Evolutionary conservation across 2,329 filamentous ascomycete species (phyloP).

Genomic region (Ophiostoma himal-ulmi): DNA sequence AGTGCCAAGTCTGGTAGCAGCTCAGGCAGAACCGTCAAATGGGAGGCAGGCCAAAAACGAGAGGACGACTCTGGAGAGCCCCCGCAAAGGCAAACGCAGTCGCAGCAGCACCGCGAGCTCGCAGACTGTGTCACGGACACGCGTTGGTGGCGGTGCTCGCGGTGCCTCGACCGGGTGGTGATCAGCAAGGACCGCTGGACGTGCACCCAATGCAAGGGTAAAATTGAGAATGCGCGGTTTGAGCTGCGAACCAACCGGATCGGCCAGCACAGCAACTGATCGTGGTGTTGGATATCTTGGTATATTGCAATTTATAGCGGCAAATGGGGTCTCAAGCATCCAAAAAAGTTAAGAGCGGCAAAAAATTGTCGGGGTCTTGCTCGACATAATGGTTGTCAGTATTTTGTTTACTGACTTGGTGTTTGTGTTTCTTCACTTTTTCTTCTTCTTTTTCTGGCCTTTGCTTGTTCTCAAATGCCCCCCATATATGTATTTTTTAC

Average conservation of each 20-base stretch:
- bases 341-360: no score
- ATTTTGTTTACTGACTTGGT: no score
- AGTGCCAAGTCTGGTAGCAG: slow-evolving; percentile 31
- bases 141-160: slow-evolving; percentile 51
- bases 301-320: no score
- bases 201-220: slow-evolving; percentile 31
- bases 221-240: neutral
- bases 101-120: slow-evolving; percentile 32
- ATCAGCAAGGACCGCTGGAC: slow-evolving; percentile 39
- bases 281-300: no score
- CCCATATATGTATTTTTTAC: no score
- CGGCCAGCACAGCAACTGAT: no score
- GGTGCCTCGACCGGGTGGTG: slow-evolving; percentile 45
- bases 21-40: neutral
- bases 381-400: no score
- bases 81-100: neutral
- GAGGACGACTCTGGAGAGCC: neutral
- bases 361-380: no score
- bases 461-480: no score
- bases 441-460: no score
- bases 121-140: slow-evolving; percentile 36
- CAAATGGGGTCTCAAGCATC: no score
- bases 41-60: neutral
- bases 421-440: no score
- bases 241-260: neutral